phyloP scores from a whole-genome alignment of 139 green algal genomes.

The Limnomonas spitsbergensis region DNA sequence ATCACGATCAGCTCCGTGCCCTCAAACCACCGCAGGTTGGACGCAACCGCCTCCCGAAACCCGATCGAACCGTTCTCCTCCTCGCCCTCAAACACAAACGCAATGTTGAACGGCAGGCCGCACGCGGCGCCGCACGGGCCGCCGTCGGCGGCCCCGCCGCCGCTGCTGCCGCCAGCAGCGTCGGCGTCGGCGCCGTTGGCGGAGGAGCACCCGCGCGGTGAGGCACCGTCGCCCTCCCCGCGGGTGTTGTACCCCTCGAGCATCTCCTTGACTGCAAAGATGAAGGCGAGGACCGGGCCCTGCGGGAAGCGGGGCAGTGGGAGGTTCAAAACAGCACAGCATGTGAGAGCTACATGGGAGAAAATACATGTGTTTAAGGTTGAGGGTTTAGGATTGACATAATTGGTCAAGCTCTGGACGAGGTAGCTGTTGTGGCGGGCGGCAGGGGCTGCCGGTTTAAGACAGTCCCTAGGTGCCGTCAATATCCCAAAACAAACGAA shows the following conservation, averaged over 20 bases:
- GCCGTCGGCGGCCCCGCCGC: not conserved
- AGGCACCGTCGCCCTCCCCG: no score
- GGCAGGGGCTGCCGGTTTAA: no score
- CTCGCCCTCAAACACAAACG: conserved; percentile 90
- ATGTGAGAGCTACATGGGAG: not conserved
- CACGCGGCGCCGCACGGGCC: not conserved
- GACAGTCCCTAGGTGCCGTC: no score
- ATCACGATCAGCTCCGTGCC: conserved; percentile 80
- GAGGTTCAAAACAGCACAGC: conserved; percentile 3
- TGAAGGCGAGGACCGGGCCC: conserved; percentile 85
- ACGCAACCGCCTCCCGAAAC: conserved; percentile 69
- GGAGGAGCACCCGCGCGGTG: no score
- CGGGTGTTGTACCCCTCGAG: not conserved
- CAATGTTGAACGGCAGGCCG: conserved; percentile 82
- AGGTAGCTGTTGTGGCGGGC: no score
- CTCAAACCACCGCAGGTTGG: conserved; percentile 57
- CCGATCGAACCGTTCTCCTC: conserved; percentile 83
- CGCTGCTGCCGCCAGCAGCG: not conserved
- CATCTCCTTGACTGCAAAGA: conserved; percentile 69
- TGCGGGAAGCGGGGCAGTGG: conserved; percentile 18
- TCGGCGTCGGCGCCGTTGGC: not conserved
- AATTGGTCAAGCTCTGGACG: no score
- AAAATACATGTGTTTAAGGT: no score
- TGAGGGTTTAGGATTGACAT: no score
- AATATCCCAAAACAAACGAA: no score